phyloP scores from a whole-genome alignment of 1,284 basidiomycete genomes.

The Tremellales sp. region DNA sequence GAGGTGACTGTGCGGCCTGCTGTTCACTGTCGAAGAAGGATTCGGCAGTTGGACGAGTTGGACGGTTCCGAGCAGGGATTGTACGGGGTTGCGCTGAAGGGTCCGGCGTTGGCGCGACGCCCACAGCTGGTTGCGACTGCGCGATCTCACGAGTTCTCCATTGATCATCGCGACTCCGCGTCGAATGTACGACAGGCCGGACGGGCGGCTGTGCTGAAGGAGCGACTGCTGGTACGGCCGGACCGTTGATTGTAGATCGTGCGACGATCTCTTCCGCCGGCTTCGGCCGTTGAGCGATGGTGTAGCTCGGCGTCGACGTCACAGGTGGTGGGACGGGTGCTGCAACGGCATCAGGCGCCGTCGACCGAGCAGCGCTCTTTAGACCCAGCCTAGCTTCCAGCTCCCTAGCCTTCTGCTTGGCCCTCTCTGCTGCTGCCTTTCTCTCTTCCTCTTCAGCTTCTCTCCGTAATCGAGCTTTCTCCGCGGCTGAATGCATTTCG shows the following conservation, averaged over 20 bases:
- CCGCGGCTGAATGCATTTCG: constrained; percentile 85
- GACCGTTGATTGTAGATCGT: neutral
- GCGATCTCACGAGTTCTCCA: constrained; percentile 11
- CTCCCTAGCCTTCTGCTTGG: constrained; percentile 77
- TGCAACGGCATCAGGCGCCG: constrained; percentile 1
- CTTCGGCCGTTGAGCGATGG: constrained; percentile 20
- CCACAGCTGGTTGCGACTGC: neutral
- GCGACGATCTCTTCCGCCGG: constrained; percentile 1
- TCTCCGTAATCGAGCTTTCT: constrained; percentile 65
- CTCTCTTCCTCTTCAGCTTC: constrained; percentile 83
- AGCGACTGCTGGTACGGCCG: neutral
- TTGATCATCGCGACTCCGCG: constrained; percentile 10
- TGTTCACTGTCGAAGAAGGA: constrained; percentile 7
- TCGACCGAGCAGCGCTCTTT: constrained; percentile 24
- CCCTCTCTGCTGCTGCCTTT: constrained; percentile 75
- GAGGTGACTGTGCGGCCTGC: constrained; percentile 5
- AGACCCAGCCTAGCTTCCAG: constrained; percentile 69
- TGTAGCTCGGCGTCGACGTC: constrained; percentile 15
- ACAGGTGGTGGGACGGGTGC: constrained; percentile 24
- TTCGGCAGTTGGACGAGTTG: constrained; percentile 17
- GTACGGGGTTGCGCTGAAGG: neutral
- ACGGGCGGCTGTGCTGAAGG: neutral
- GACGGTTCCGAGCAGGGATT: neutral
- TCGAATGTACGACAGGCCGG: neutral
- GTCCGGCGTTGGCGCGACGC: neutral